Evolutionary conservation across 2,329 filamentous ascomycete genomes (phyloP).

Genomic region (Amesomyces nigricolor): DNA sequence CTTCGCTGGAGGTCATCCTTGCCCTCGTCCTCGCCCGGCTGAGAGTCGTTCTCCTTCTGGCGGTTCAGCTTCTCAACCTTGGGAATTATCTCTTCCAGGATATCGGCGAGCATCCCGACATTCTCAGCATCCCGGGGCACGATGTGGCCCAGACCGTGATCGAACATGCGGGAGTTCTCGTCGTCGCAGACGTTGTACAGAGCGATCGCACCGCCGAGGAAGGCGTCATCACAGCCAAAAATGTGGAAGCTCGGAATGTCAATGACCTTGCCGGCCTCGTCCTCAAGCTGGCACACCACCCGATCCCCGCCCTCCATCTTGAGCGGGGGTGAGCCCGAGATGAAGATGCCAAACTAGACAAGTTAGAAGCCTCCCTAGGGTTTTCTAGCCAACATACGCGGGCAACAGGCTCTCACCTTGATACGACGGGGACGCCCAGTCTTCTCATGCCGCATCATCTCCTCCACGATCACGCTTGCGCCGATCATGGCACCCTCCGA

Average conservation of each 20-base stretch:
- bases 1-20: too few species aligned
- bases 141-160: conserved; percentile 47
- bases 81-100: conserved; percentile 20
- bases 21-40: too few species aligned
- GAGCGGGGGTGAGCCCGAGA: conserved; percentile 37
- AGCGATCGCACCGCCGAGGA: conserved; percentile 41
- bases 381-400: too few species aligned
- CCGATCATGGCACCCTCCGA: conserved; percentile 28
- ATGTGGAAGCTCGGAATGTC: conserved; percentile 36
- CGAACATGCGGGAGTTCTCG: conserved; percentile 41
- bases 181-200: conserved; percentile 45
- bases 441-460: conserved; percentile 3
- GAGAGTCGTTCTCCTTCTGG: neutral
- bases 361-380: neutral
- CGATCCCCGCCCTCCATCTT: conserved; percentile 25
- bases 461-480: conserved; percentile 23
- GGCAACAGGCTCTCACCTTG: conserved; percentile 14
- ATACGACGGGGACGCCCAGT: conserved; percentile 17
- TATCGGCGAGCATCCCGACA: conserved; percentile 25
- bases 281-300: conserved; percentile 28
- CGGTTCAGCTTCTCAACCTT: conserved; percentile 13
- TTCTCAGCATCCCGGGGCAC: conserved; percentile 36
- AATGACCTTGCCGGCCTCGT: conserved; percentile 30
- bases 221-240: conserved; percentile 41
- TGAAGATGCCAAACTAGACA: conserved; percentile 41